These are phyloP conservation scores for Fusarium chlamydosporum DNA, from an alignment of 2,329 filamentous ascomycete genomes.

Conservation along the genomic window DNA sequence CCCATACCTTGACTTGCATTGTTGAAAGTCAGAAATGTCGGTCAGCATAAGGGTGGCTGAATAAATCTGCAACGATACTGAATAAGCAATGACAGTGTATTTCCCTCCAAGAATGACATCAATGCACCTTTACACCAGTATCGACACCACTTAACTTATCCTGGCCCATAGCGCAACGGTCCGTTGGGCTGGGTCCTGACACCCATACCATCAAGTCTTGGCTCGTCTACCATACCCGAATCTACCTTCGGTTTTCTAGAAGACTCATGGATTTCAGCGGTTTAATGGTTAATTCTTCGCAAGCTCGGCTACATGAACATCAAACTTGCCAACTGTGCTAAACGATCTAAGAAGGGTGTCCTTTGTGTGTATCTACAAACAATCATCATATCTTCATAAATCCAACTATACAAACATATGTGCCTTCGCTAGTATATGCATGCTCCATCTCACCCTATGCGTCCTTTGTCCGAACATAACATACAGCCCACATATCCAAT, in stretches of 20 bases:
- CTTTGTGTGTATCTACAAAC: conserved; percentile 36
- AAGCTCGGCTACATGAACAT: too few relatives aligned
- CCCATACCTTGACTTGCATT: neutral
- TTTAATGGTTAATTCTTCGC: neutral
- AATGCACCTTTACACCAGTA: neutral
- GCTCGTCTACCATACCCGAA: neutral
- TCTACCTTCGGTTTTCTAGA: conserved; percentile 41
- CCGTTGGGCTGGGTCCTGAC: conserved; percentile 30
- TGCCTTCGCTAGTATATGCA: conserved; percentile 6
- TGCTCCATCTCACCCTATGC: conserved; percentile 1
- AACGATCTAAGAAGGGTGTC: conserved; percentile 39
- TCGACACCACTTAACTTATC: neutral
- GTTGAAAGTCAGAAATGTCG: neutral
- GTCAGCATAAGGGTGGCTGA: neutral
- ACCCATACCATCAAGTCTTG: conserved; percentile 40
- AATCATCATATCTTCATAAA: conserved; percentile 34
- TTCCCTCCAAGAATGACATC: neutral
- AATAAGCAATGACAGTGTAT: neutral
- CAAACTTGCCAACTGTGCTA: too few relatives aligned
- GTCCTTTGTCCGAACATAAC: conserved; percentile 1
- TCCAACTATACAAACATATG: conserved; percentile 22
- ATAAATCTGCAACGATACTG: neutral
- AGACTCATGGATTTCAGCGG: conserved; percentile 6
- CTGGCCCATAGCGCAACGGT: conserved; percentile 23
- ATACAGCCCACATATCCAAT: conserved; percentile 13